Base-by-base conservation (phyloP, 805 yeast species). In the Wickerhamiella allomyrinae region DNA sequence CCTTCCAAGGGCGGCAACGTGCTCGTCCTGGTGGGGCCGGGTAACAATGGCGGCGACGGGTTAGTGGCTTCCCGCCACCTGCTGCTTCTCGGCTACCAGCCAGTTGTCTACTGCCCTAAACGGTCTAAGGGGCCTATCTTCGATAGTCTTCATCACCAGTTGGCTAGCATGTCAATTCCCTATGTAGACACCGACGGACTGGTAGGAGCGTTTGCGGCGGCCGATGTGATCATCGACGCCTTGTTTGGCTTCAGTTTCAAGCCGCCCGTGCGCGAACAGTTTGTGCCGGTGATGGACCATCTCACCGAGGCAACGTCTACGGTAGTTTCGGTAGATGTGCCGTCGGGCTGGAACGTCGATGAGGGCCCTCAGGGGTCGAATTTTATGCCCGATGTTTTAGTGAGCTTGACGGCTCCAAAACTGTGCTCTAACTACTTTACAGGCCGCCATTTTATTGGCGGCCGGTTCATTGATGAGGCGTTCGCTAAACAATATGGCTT, bases 291-390 rank as follows among this genome's bases (percentile, higher is more conserved):
- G 7, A 63, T 71, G 42, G 53, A 52, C n/a, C 50, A 65, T 7
- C 57, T 81, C 48, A 67, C 53, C 51, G 44, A 40, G 42, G 25
- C 65, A 29, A 11, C 43, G 1, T 54, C 74, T 2, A 89, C 87
- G 1, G 72, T 86, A 2, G 71, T 83, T 0, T 74, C 93, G 0
- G 82, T 91, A 2, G 98, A 91, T 58, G 74, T 89, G 37, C 98
- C 98, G 0, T 81, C 94, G 2, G 95, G 96, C 0, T 91, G 98
- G 98, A 89, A 87, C 55, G 97, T 91, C 9, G 94, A 91, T 54
- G 55, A 69, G 7, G 98, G 98, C 0, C 94, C 91, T 0, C 60
- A 65, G 0, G 53, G 46, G 1, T 62, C 60, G 15, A 58, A 57
- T 20, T 70, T 81, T 43, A 65, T 65, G 20, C 94, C 96, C 0